A percentile compares a stretch with the other conserved stretches of the same genome.
Conservation (phyloP, 306 rosid species). For the Rubus parviflorus region DNA sequence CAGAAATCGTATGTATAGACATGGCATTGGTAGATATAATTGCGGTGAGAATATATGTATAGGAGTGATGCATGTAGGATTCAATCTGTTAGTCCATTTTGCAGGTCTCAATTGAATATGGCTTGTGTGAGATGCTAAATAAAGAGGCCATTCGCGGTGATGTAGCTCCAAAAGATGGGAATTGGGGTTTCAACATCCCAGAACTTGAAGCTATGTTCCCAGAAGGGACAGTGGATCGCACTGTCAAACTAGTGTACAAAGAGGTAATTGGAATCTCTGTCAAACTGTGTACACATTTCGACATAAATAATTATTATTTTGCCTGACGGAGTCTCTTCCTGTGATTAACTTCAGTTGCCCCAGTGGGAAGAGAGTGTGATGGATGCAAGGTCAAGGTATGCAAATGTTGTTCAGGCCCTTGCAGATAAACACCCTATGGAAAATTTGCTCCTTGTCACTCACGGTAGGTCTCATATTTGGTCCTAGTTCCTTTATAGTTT, state of each 20-base stretch:
- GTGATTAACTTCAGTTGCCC: slow-evolving; percentile 58
- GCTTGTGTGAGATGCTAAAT: slow-evolving; percentile 84
- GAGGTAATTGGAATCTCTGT: slow-evolving; percentile 45
- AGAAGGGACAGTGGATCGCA: slow-evolving; percentile 60
- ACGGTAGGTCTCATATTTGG: slow-evolving; percentile 46
- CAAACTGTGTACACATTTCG: background rate
- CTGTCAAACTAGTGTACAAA: slow-evolving; percentile 53
- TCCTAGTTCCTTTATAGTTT: background rate
- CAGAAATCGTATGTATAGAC: background rate
- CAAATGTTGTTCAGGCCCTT: slow-evolving; percentile 54
- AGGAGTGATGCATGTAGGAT: background rate
- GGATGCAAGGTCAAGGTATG: slow-evolving; percentile 56
- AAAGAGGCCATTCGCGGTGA: slow-evolving; percentile 50
- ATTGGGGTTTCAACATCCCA: slow-evolving; percentile 67
- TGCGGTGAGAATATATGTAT: background rate
- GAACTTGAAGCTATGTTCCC: slow-evolving; percentile 79
- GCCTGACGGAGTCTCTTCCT: slow-evolving; percentile 16
- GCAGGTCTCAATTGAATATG: slow-evolving; percentile 81
- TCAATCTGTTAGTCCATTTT: slow-evolving; percentile 9
- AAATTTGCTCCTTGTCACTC: slow-evolving; percentile 90
- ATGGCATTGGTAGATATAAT: background rate
- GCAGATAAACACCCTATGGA: slow-evolving; percentile 69
- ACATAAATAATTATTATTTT: background rate
- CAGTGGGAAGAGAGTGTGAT: slow-evolving; percentile 57
- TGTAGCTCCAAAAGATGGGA: slow-evolving; percentile 61